phyloP scores from a whole-genome alignment of 1,284 basidiomycete genomes.

The Rhodotorula sp. region DNA sequence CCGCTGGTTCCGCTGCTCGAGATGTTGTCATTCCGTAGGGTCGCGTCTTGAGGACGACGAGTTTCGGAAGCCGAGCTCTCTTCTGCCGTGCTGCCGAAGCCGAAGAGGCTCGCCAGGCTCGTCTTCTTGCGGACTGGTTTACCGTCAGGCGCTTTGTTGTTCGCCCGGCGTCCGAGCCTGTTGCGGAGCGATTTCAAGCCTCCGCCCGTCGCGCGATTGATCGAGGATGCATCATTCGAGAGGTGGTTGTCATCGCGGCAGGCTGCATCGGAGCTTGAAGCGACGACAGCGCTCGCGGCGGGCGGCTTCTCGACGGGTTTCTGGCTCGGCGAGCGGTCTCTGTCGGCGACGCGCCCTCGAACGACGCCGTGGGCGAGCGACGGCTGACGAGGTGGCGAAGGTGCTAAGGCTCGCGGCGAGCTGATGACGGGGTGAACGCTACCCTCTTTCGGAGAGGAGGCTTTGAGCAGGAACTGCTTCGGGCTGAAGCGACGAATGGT shows the following conservation, averaged over 20 bases:
- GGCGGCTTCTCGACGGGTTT: background rate
- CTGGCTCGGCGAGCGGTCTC: background rate
- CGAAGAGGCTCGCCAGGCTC: constrained; percentile 27
- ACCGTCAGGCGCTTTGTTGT: background rate
- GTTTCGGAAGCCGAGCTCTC: background rate
- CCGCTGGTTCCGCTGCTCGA: constrained; percentile 7
- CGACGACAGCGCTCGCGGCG: no score
- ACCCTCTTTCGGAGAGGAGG: background rate
- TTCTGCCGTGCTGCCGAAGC: background rate
- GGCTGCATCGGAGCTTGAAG: no score
- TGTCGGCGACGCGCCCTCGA: no score
- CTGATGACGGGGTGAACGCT: background rate
- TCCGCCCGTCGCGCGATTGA: background rate
- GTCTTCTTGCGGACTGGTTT: constrained; percentile 4
- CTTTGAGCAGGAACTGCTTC: constrained; percentile 7
- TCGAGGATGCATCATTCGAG: no score
- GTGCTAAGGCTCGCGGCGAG: background rate
- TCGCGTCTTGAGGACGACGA: background rate
- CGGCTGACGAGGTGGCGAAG: background rate
- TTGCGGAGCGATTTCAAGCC: constrained; percentile 14
- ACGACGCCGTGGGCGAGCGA: no score
- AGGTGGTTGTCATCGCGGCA: no score
- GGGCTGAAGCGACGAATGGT: constrained; percentile 3
- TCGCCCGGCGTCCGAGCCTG: background rate
- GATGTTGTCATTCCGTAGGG: background rate